Percentiles rank a stretch among this genome's conserved stretches.
phyloP scores from a whole-genome alignment of 139 green algal species.

The Monoraphidium neglectum region DNA sequence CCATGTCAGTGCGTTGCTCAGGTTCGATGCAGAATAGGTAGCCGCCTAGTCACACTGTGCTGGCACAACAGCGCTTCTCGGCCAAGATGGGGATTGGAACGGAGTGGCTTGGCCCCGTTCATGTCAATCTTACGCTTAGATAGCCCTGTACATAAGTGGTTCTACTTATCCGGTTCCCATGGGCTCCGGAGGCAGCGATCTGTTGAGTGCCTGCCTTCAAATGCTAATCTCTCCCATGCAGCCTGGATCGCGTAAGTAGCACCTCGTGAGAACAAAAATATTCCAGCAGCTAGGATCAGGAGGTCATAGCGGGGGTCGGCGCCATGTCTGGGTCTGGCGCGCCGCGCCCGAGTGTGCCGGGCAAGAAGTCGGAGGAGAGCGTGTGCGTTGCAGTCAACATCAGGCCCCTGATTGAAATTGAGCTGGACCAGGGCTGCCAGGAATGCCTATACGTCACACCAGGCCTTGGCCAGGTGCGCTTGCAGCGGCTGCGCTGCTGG shows the following conservation, averaged over 20 bases:
- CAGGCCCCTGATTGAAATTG: constrained; percentile 75
- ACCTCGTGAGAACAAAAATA: background rate
- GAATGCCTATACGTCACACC: constrained; percentile 66
- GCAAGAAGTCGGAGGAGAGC: constrained; percentile 8
- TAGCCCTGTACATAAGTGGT: too few species aligned
- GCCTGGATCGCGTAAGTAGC: background rate
- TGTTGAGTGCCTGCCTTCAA: too few species aligned
- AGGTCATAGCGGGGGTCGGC: background rate
- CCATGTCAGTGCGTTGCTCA: too few species aligned
- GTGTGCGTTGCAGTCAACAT: constrained; percentile 87
- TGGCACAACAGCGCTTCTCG: too few species aligned
- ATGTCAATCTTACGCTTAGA: too few species aligned
- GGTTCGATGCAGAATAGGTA: too few species aligned
- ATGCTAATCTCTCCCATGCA: background rate
- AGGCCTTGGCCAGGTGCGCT: constrained; percentile 69
- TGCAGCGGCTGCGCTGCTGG: too few species aligned
- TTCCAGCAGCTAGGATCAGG: background rate
- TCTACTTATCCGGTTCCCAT: too few species aligned
- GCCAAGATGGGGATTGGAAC: too few species aligned
- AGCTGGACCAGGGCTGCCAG: constrained; percentile 72
- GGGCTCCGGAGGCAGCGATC: too few species aligned
- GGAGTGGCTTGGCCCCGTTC: too few species aligned
- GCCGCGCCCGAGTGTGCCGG: background rate
- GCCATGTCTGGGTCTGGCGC: background rate
- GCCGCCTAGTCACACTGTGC: too few species aligned